These are phyloP conservation scores for Penicillium sp. DNA, from an alignment of 2,329 filamentous ascomycete genomes.

Conservation along the genomic window DNA sequence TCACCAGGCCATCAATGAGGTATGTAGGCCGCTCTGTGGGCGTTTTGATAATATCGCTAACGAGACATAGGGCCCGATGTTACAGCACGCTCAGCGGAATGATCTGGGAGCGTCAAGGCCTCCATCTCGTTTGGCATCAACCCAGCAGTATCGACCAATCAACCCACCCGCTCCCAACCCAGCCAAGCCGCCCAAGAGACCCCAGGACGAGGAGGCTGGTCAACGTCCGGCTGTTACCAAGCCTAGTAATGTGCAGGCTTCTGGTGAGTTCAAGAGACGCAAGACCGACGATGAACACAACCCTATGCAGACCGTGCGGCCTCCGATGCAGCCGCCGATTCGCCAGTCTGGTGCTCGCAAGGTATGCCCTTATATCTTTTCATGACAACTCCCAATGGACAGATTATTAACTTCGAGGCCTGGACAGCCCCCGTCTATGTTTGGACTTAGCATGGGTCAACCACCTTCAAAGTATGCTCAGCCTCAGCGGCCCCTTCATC, in stretches of 20 bases:
- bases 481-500: constrained; percentile 61
- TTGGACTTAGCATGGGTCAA: constrained; percentile 35
- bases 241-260: constrained; percentile 53
- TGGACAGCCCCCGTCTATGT: constrained; percentile 38
- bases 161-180: constrained; percentile 61
- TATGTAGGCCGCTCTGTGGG: constrained; percentile 20
- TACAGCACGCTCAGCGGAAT: constrained; percentile 39
- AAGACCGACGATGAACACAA: constrained; percentile 70
- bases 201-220: constrained; percentile 59
- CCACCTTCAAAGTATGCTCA: constrained; percentile 41
- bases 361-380: constrained; percentile 45
- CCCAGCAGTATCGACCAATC: constrained; percentile 58
- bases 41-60: constrained; percentile 1
- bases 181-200: constrained; percentile 70
- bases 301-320: constrained; percentile 56
- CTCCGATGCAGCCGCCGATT: constrained; percentile 76
- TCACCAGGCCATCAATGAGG: constrained; percentile 38
- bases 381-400: neutral
- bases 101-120: constrained; percentile 51
- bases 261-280: constrained; percentile 72
- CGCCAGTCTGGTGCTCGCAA: constrained; percentile 72
- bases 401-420: constrained; percentile 15
- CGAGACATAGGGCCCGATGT: constrained; percentile 18
- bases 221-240: constrained; percentile 40
- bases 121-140: constrained; percentile 44